Base-by-base conservation (phyloP, 129 eudicot species). In the Saussurea involucrata region DNA sequence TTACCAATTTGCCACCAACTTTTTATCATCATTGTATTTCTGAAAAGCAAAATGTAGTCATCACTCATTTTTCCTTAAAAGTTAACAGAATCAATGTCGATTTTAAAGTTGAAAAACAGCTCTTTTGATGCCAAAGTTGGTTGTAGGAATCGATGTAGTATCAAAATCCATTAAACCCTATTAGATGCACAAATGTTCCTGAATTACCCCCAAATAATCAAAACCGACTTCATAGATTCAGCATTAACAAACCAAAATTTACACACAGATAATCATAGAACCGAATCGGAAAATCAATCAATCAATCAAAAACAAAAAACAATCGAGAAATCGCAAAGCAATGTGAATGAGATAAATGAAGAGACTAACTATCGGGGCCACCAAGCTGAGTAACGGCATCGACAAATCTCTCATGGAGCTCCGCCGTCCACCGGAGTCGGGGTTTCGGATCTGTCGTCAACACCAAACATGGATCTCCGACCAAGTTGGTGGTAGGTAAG, bases 361-460 rank as follows among this genome's bases (percentile, higher is more conserved):
- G 12, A 27, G 60, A 55, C 86, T 83, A 2, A 93, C 98, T 93
- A 66, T 93, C 98, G 32, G 98, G 92, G 66, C 98, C 98, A 58
- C 98, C 98, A 24, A 93, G 98, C 80, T 93, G 98, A 75, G 95
- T 82, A 17, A 93, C 97, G 24, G 98, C 98, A 69, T 93, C 98
- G 36, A 93, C 97, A 55, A 93, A 93, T 83, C 97, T 78, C 21
- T 93, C 97, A 72, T 93, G 98, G 75, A 93, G 97, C 83, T 93
- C 98, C 21, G 90, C 85, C 31, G 97, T 93, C 98, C 98, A 93
- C 0, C 98, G 91, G 76, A 93, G 98, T 0, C 98, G 86, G 3
- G 98, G 98, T 82, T 89, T 90, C 0, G 97, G 98, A 73, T 93
- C 98, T 0, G 97, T 75, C 32, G 98, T 87, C 57, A 93, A 73